phyloP scores from a whole-genome alignment of 2,329 filamentous ascomycete genomes.

The Diatrype stigma region DNA sequence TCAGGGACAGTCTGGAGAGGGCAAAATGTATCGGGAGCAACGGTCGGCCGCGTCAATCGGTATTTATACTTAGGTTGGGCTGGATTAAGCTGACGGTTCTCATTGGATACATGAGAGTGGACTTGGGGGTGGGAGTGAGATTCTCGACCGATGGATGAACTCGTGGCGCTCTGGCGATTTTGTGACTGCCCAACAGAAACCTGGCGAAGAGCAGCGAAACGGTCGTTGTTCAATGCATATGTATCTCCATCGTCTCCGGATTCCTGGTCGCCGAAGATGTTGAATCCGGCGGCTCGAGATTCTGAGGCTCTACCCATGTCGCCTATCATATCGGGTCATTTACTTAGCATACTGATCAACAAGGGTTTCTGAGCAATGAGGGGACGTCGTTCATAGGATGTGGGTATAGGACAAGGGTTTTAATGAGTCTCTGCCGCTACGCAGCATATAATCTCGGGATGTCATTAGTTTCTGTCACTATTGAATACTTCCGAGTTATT shows the following conservation, averaged over 20 bases:
- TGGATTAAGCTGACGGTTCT: constrained; percentile 10
- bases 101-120: constrained; percentile 19
- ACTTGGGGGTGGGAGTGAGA: constrained; percentile 31
- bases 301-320: constrained; percentile 19
- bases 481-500: too few species aligned
- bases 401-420: constrained; percentile 17
- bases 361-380: constrained; percentile 5
- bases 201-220: constrained; percentile 21
- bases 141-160: constrained; percentile 21
- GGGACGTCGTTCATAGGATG: constrained; percentile 9
- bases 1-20: constrained; percentile 26
- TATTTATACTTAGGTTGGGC: constrained; percentile 9
- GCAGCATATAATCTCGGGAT: constrained; percentile 7
- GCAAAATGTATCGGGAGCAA: constrained; percentile 24
- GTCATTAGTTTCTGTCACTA: neutral
- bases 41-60: constrained; percentile 18
- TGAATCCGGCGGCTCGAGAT: constrained; percentile 15
- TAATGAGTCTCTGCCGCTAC: constrained; percentile 9
- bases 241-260: constrained; percentile 16
- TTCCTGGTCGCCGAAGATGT: constrained; percentile 23
- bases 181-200: constrained; percentile 26
- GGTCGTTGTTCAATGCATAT: constrained; percentile 7
- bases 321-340: constrained; percentile 10
- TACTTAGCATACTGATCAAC: constrained; percentile 13
- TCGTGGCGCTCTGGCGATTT: constrained; percentile 18